Percentiles rank a stretch among this genome's conserved stretches.
phyloP scores from a whole-genome alignment of 129 eudicot genomes.

The Helichrysum umbraculigerum region DNA sequence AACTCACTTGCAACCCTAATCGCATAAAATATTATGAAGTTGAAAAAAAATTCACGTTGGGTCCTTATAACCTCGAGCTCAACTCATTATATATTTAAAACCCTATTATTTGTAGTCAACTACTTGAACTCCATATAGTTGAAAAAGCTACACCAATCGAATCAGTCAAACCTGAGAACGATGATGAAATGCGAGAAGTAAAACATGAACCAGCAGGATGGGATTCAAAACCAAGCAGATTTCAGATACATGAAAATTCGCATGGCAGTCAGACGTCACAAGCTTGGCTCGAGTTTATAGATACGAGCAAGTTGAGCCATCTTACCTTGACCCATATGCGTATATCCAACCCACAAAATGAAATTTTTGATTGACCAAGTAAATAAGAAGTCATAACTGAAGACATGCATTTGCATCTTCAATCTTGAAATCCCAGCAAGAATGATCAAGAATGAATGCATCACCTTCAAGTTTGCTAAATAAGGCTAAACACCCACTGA shows the following conservation, averaged over 20 bases:
- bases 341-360: constrained; percentile 1
- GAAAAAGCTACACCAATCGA: not conserved
- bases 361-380: not conserved
- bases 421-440: not conserved
- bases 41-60: not conserved
- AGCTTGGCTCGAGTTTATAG: not conserved
- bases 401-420: not conserved
- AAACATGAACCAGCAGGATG: not conserved
- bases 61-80: not conserved
- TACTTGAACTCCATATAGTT: not conserved
- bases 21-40: not conserved
- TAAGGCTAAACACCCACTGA: constrained; percentile 4
- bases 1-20: not conserved
- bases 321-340: not conserved
- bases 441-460: not conserved
- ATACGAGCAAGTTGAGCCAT: not conserved
- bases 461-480: not conserved
- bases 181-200: not conserved
- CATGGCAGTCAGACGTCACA: not conserved
- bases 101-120: not conserved
- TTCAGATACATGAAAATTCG: not conserved
- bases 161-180: not conserved
- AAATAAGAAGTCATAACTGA: not conserved
- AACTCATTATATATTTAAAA: not conserved
- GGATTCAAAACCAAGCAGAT: constrained; percentile 2